Conservation (phyloP, 2,329 filamentous ascomycete genomes). For the Dissoconium aciculare region DNA sequence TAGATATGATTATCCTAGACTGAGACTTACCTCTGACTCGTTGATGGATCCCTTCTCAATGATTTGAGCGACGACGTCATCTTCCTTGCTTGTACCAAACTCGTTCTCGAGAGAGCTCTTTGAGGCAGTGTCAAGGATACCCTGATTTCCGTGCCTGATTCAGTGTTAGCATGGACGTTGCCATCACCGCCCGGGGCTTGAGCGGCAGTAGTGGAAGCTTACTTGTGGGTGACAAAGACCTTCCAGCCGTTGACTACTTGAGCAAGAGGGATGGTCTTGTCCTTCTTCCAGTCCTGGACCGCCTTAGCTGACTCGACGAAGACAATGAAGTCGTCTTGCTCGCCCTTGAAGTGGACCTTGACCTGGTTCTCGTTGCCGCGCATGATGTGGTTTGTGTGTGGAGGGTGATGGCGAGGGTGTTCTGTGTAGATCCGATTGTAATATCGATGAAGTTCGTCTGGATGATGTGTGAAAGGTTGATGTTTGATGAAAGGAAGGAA, state of each 20-base stretch:
- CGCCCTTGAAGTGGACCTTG: conserved; percentile 80
- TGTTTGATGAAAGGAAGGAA: too few species aligned
- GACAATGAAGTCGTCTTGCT: conserved; percentile 52
- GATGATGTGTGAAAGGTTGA: too few species aligned
- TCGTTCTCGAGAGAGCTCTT: conserved; percentile 65
- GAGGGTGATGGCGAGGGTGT: too few species aligned
- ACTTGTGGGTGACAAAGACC: conserved; percentile 83
- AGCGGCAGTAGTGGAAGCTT: too few species aligned
- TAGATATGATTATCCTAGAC: not conserved
- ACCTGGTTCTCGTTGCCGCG: conserved; percentile 54
- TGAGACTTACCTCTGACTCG: conserved; percentile 38
- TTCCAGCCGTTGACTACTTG: conserved; percentile 81
- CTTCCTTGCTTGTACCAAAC: conserved; percentile 67
- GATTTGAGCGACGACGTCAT: conserved; percentile 70
- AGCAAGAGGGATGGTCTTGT: conserved; percentile 62
- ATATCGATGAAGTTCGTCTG: too few species aligned
- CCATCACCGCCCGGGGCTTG: not conserved
- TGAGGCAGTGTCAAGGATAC: conserved; percentile 60
- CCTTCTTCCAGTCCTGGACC: conserved; percentile 67
- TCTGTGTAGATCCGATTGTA: too few species aligned
- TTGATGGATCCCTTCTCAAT: conserved; percentile 60
- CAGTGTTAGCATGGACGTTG: too few species aligned
- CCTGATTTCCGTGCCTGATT: conserved; percentile 79
- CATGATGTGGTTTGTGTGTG: conserved; percentile 13
- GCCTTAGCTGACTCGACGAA: conserved; percentile 46